Percentiles rank a stretch among this genome's conserved stretches.
Evolutionary conservation across 768 basidiomycete species (phyloP).

Genomic region (Kwoniella pini): DNA sequence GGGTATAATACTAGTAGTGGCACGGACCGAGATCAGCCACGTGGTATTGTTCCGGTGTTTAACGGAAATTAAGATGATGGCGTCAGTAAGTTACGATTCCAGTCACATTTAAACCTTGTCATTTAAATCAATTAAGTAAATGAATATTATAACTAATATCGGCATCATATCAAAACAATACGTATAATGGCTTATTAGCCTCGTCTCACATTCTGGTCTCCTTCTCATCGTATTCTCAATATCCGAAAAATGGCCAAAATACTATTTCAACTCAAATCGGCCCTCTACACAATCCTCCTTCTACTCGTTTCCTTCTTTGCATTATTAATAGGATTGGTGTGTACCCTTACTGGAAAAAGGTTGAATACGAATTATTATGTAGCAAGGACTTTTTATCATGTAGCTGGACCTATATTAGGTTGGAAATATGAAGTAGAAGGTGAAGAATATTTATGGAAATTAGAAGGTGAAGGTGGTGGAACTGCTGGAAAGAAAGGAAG

Average conservation of each 20-base stretch:
- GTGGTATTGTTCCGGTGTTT: neutral
- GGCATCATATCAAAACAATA: neutral
- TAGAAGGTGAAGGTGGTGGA: conserved; percentile 31
- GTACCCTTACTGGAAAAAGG: conserved; percentile 65
- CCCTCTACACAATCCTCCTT: conserved; percentile 68
- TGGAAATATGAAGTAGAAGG: conserved; percentile 78
- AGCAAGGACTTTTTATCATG: conserved; percentile 74
- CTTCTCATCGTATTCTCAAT: neutral
- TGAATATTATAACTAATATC: neutral
- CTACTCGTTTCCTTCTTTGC: conserved; percentile 72
- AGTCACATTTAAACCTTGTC: no score
- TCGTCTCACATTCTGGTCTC: neutral
- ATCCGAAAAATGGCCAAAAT: conserved; percentile 55
- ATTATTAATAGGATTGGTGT: conserved; percentile 65
- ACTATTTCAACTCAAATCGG: conserved; percentile 63
- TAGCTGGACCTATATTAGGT: conserved; percentile 67
- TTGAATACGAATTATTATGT: conserved; percentile 70
- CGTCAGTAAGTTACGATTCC: no score
- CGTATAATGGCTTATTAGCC: conserved; percentile 8
- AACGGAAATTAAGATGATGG: neutral
- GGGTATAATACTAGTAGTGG: neutral
- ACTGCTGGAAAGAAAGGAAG: conserved; percentile 55
- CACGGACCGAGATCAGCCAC: conserved; percentile 1
- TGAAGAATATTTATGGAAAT: conserved; percentile 67
- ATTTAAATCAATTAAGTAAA: no score